phyloP scores from a whole-genome alignment of 2,329 filamentous ascomycete species.

The Bipolaris bicolor region DNA sequence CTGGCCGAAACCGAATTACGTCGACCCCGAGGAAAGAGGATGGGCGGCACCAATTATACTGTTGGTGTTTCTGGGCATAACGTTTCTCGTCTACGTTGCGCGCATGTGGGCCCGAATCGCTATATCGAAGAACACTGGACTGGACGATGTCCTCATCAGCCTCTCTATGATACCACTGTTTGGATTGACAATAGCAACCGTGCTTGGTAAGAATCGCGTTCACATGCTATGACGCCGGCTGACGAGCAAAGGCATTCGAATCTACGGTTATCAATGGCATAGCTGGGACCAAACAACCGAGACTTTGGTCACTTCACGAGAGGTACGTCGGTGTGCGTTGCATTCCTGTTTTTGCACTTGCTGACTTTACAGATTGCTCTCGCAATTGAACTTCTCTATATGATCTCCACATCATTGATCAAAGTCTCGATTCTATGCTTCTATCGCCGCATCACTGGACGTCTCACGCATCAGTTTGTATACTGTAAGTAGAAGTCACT shows the following conservation, averaged over 20 bases:
- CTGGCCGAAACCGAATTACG: slow-evolving; percentile 58
- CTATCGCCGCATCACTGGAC: slow-evolving; percentile 51
- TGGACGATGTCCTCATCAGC: slow-evolving; percentile 57
- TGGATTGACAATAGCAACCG: slow-evolving; percentile 37
- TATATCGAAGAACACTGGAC: slow-evolving; percentile 54
- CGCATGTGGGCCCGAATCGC: slow-evolving; percentile 56
- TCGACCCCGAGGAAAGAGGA: slow-evolving; percentile 54
- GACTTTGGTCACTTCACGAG: slow-evolving; percentile 28
- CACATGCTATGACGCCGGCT: slow-evolving; percentile 3
- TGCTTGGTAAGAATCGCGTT: slow-evolving; percentile 31
- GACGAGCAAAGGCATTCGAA: slow-evolving; percentile 27
- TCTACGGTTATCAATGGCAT: slow-evolving; percentile 45
- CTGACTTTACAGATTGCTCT: slow-evolving; percentile 34
- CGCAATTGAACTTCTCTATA: slow-evolving; percentile 42
- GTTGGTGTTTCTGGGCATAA: slow-evolving; percentile 49
- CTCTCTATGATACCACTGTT: slow-evolving; percentile 50
- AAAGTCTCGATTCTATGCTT: slow-evolving; percentile 49
- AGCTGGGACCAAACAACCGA: slow-evolving; percentile 41
- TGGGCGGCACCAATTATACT: slow-evolving; percentile 53
- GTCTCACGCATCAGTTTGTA: slow-evolving; percentile 45
- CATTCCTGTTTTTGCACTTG: background rate
- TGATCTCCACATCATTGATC: slow-evolving; percentile 36
- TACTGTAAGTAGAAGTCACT: slow-evolving; percentile 26
- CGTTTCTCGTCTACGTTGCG: slow-evolving; percentile 50
- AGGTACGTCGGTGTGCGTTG: slow-evolving; percentile 21